phyloP scores from a whole-genome alignment of 2,329 filamentous ascomycete genomes.

The Rugonectria rugulosa region DNA sequence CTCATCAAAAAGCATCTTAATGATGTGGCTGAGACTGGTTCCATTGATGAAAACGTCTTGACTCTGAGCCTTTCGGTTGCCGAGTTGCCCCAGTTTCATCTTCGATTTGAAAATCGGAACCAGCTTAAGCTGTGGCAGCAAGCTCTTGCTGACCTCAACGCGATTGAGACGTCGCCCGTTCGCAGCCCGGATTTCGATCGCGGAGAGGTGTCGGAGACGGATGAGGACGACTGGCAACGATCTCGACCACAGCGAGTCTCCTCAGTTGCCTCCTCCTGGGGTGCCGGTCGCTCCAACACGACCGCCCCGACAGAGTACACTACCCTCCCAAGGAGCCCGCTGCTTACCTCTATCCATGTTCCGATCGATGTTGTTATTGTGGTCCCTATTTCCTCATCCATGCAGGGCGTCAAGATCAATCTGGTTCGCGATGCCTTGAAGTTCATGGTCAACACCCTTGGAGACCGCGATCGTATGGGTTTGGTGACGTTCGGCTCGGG shows the following conservation, averaged over 20 bases:
- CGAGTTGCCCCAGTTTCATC: conserved; percentile 92
- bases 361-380: conserved; percentile 96
- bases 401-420: conserved; percentile 99
- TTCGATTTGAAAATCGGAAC: conserved; percentile 83
- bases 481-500: conserved; percentile 96
- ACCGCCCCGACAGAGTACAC: conserved; percentile 95
- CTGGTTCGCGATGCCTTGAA: conserved; percentile 89
- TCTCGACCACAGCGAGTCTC: conserved; percentile 73
- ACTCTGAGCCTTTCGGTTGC: conserved; percentile 90
- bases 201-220: conserved; percentile 78
- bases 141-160: conserved; percentile 83
- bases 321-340: conserved; percentile 62
- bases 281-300: conserved; percentile 80
- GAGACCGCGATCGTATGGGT: conserved; percentile 95
- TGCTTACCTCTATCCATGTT: conserved; percentile 73
- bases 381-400: conserved; percentile 95
- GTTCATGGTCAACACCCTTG: conserved; percentile 89
- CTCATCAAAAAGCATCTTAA: conserved; percentile 98
- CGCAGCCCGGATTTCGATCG: conserved; percentile 81
- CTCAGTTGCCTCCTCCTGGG: conserved; percentile 83
- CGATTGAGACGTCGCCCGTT: conserved; percentile 68
- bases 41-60: conserved; percentile 80
- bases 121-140: conserved; percentile 93
- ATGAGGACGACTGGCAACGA: conserved; percentile 85
- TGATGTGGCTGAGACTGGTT: conserved; percentile 77